These are phyloP conservation scores for Picea sitchensis DNA, from an alignment of 75 land plant genomes.

Conservation along the genomic window DNA sequence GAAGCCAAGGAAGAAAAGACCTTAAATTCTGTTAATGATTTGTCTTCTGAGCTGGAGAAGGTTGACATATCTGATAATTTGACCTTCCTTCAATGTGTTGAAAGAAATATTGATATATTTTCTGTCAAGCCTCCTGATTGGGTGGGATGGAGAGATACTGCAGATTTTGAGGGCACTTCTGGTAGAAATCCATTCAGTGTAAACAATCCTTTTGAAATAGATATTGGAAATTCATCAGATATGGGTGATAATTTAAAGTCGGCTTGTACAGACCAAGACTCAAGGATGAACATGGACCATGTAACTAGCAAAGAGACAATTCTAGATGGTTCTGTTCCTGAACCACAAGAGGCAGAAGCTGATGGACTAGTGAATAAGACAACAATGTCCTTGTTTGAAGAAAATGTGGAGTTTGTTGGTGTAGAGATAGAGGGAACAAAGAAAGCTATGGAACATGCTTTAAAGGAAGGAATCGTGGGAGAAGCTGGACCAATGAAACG, in stretches of 20 bases:
- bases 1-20: background rate
- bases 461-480: constrained; percentile 72
- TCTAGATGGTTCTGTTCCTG: constrained; percentile 16
- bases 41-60: constrained; percentile 19
- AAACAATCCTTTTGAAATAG: constrained; percentile 28
- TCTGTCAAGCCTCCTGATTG: constrained; percentile 58
- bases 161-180: constrained; percentile 32
- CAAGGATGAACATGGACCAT: background rate
- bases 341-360: constrained; percentile 10
- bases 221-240: background rate
- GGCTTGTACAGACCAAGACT: background rate
- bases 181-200: constrained; percentile 18
- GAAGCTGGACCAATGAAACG: constrained; percentile 65
- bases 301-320: background rate
- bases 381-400: constrained; percentile 54
- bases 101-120: constrained; percentile 18
- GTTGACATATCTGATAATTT: constrained; percentile 24
- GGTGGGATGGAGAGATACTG: constrained; percentile 78
- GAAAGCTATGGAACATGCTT: constrained; percentile 72
- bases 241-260: background rate
- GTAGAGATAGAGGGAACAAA: constrained; percentile 71
- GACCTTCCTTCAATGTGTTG: constrained; percentile 16
- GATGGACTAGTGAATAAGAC: constrained; percentile 7
- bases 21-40: constrained; percentile 15
- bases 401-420: constrained; percentile 71